These are phyloP conservation scores for Xylariaceae sp. DNA, from an alignment of 2,329 filamentous ascomycete species.

Conservation along the genomic window DNA sequence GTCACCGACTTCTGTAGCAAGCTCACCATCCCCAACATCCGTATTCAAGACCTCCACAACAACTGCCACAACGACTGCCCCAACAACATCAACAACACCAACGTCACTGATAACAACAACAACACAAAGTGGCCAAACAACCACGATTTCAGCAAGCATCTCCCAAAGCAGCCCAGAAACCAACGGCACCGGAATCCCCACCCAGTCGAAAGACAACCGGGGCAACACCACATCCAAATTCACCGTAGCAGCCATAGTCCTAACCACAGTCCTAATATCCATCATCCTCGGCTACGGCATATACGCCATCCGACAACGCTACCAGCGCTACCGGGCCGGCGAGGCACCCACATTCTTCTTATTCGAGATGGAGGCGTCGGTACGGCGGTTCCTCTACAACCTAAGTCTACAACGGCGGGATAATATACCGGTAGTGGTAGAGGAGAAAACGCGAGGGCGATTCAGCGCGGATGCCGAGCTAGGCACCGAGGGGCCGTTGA, in stretches of 20 bases:
- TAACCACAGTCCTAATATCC: slow-evolving; percentile 34
- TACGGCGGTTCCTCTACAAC: neutral
- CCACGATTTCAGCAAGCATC: neutral
- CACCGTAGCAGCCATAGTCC: slow-evolving; percentile 32
- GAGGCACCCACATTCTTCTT: slow-evolving; percentile 20
- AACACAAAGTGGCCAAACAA: neutral
- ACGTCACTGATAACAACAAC: neutral
- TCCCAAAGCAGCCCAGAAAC: neutral
- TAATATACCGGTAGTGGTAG: neutral
- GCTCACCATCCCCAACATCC: too few relatives aligned
- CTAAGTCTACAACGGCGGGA: too few relatives aligned
- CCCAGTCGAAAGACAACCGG: neutral
- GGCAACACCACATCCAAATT: neutral
- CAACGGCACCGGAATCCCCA: neutral
- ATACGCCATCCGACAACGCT: slow-evolving; percentile 28
- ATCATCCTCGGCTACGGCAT: slow-evolving; percentile 28
- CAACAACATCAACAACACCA: neutral
- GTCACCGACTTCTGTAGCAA: neutral
- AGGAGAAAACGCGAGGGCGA: slow-evolving; percentile 1
- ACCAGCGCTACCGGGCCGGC: slow-evolving; percentile 31
- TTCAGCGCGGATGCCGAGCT: slow-evolving; percentile 34
- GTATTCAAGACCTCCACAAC: too few relatives aligned
- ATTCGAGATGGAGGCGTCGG: slow-evolving; percentile 1
- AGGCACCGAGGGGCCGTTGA: slow-evolving; percentile 35
- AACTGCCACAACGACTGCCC: too few relatives aligned